Base-by-base conservation (phyloP, 768 basidiomycete species). In the Trametes cingulata region DNA sequence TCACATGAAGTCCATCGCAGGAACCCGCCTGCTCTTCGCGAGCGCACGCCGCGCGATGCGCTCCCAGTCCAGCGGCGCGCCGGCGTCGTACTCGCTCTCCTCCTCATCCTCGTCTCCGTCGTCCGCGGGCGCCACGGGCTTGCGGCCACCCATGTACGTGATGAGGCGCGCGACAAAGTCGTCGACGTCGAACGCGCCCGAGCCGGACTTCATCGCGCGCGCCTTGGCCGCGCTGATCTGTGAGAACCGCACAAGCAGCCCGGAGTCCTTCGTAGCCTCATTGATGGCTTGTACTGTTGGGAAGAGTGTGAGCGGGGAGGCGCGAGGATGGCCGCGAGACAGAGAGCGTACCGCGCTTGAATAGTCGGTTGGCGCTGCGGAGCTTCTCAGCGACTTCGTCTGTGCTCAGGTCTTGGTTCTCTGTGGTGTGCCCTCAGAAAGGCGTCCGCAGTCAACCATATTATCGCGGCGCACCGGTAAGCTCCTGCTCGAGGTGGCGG, bases 211-310 rank as follows among this genome's bases (percentile, higher is more conserved):
- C 85, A 96, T 88, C 29, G 87, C 86, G 29, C 92, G 90, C n/a
- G 95, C 95, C 70, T 95, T 89, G 65, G 88, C 86, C 1, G 91
- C 88, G 43, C 89, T 85, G 66, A 93, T 84, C 60, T 85, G 88
- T 3, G 92, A 88, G 12, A 89, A 85, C 69, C 85, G 83, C 2
- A 90, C 74, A 25, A 98, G 82, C 22, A 95, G 81, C 41, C 82
- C 80, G 0, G 96, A 94, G 72, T 98, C 97, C 12, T 98, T 82
- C 0, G 91, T 88, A 3, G 96, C 95, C 68, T 97, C 93, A 52
- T 90, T 87, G 0, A 94, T 89, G 19, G 86, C 87, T 70, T 85
- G 85, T 56, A 94, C 91, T 88, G 61, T n/a, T n/a, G n/a, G n/a
- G 1, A 20, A 9, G 24, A 37, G 8, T 33, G 9, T 66, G 63